Percentiles rank a stretch among this genome's conserved stretches.
Conservation (phyloP, 768 basidiomycete genomes). For the Tylopilus vinaceipallidus region DNA sequence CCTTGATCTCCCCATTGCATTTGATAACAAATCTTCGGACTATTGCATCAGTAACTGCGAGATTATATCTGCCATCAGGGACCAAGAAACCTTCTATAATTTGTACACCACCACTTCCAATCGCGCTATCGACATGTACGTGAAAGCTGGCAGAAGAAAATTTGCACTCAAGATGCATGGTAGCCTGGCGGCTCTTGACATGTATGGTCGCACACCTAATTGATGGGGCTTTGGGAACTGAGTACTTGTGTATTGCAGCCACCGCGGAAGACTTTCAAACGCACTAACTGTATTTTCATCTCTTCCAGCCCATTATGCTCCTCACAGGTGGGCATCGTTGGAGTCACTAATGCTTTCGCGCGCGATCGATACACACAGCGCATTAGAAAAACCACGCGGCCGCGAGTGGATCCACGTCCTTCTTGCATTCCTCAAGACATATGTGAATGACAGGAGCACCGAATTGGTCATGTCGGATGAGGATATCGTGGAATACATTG, state of each 20-base stretch:
- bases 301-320: constrained; percentile 83
- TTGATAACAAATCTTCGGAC: constrained; percentile 24
- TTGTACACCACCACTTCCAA: constrained; percentile 75
- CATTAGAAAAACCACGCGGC: constrained; percentile 57
- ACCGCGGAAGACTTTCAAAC: constrained; percentile 58
- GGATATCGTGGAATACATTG: constrained; percentile 51
- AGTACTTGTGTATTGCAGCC: constrained; percentile 40
- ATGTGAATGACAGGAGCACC: constrained; percentile 50
- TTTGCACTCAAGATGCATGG: constrained; percentile 86
- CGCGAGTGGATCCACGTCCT: constrained; percentile 80
- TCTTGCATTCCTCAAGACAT: constrained; percentile 72
- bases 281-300: constrained; percentile 74
- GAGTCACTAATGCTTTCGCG: constrained; percentile 77
- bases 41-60: constrained; percentile 55
- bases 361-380: constrained; percentile 65
- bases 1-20: constrained; percentile 14
- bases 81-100: constrained; percentile 67
- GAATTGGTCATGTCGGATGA: constrained; percentile 55
- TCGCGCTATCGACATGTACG: constrained; percentile 81
- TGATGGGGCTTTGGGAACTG: constrained; percentile 4
- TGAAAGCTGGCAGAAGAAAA: constrained; percentile 77
- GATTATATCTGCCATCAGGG: constrained; percentile 54
- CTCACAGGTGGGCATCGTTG: constrained; percentile 76
- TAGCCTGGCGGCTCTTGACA: constrained; percentile 81
- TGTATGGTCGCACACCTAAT: constrained; percentile 52